A percentile compares a stretch with the other conserved stretches of the same genome.
These are phyloP conservation scores for Globisporangium nunn DNA, from an alignment of 352 stramenopile genomes.

Conservation along the genomic window DNA sequence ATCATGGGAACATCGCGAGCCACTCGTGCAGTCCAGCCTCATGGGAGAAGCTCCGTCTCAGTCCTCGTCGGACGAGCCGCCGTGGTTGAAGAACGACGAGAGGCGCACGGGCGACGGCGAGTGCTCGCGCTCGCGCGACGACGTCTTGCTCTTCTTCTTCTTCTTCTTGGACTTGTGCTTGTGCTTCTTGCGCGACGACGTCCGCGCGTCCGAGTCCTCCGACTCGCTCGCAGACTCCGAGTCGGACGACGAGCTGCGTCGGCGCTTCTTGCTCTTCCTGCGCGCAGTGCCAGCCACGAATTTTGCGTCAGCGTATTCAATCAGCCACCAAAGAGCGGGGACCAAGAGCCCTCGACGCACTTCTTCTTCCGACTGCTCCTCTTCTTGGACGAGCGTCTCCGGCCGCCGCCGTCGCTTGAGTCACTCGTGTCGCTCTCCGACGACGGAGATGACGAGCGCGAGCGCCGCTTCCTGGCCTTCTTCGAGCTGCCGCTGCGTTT, in stretches of 20 bases:
- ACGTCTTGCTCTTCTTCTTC: constrained; percentile 46
- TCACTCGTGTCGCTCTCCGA: constrained; percentile 41
- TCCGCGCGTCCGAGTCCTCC: constrained; percentile 19
- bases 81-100: constrained; percentile 88
- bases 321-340: no score
- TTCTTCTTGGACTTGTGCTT: constrained; percentile 42
- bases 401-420: constrained; percentile 14
- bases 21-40: no score
- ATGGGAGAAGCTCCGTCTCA: neutral
- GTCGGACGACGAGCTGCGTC: constrained; percentile 35
- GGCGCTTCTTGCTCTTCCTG: constrained; percentile 58
- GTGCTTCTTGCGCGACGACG: constrained; percentile 24
- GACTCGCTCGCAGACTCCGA: constrained; percentile 35
- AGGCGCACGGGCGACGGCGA: constrained; percentile 71
- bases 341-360: constrained; percentile 17
- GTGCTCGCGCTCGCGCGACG: constrained; percentile 29
- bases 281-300: constrained; percentile 8
- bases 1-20: neutral
- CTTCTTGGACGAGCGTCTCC: constrained; percentile 39
- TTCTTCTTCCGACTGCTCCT: constrained; percentile 77
- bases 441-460: constrained; percentile 43
- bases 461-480: constrained; percentile 78
- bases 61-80: constrained; percentile 12
- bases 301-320: constrained; percentile 3
- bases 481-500: constrained; percentile 60